Conservation (phyloP, 2,329 filamentous ascomycete genomes). For the Cylindrodendrum hubeiense region DNA sequence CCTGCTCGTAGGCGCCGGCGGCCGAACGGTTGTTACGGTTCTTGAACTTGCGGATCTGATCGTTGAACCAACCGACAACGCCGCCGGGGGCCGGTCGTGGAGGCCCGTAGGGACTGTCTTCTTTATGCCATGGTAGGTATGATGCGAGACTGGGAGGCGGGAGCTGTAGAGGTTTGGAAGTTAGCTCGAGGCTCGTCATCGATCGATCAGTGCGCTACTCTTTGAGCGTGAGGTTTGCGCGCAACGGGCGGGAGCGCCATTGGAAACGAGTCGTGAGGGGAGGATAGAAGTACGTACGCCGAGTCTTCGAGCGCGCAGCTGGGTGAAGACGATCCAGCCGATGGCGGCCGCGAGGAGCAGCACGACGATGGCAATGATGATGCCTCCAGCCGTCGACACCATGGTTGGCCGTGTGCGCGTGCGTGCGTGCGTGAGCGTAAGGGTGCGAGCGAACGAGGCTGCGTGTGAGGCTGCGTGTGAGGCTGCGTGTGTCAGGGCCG, state of each 20-base stretch:
- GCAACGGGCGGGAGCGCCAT: slow-evolving; percentile 1
- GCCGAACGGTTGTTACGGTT: slow-evolving; percentile 75
- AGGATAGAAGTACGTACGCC: slow-evolving; percentile 64
- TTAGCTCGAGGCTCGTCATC: slow-evolving; percentile 23
- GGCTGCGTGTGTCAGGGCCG: background rate
- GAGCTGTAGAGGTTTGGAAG: slow-evolving; percentile 59
- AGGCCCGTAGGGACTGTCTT: slow-evolving; percentile 61
- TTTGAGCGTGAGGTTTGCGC: too few species aligned
- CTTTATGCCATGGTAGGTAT: slow-evolving; percentile 77
- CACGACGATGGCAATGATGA: slow-evolving; percentile 80
- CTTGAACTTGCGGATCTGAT: slow-evolving; percentile 73
- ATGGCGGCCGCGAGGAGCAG: slow-evolving; percentile 67
- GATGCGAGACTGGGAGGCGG: slow-evolving; percentile 76
- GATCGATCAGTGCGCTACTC: background rate
- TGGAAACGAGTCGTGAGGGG: slow-evolving; percentile 1
- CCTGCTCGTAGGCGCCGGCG: slow-evolving; percentile 79
- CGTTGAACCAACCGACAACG: slow-evolving; percentile 79
- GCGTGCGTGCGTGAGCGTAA: background rate
- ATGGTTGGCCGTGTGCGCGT: slow-evolving; percentile 52
- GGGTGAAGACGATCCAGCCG: slow-evolving; percentile 79
- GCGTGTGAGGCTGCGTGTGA: slow-evolving; percentile 1
- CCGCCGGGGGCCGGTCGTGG: slow-evolving; percentile 70
- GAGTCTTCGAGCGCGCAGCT: slow-evolving; percentile 78
- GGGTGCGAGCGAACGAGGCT: background rate
- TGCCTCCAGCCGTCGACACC: slow-evolving; percentile 71